phyloP scores from a whole-genome alignment of 2,329 filamentous ascomycete genomes.

The Immersiporthe knoxdaviesiana region DNA sequence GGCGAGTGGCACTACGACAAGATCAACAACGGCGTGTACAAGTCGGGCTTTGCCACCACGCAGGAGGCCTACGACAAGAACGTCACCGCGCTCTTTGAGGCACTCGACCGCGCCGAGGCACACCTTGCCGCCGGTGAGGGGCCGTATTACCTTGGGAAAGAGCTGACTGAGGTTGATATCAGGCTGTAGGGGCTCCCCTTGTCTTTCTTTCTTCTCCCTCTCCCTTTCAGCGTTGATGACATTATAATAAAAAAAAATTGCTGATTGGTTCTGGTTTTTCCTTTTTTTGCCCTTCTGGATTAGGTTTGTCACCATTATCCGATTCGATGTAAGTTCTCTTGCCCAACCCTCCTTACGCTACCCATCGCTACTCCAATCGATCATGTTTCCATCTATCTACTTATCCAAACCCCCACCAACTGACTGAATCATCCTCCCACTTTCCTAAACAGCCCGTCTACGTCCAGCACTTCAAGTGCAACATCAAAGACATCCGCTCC shows the following conservation, averaged over 20 bases:
- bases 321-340: conserved; percentile 63
- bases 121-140: conserved; percentile 60
- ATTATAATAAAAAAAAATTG: too few species aligned
- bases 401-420: neutral
- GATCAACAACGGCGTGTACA: conserved; percentile 75
- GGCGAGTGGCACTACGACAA: conserved; percentile 80
- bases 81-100: conserved; percentile 71
- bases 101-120: conserved; percentile 75
- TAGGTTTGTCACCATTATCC: conserved; percentile 69
- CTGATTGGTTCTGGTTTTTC: neutral
- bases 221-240: neutral
- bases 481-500: conserved; percentile 79
- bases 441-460: conserved; percentile 62
- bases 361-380: too few species aligned
- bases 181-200: conserved; percentile 56
- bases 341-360: too few species aligned
- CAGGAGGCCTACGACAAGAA: conserved; percentile 81
- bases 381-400: too few species aligned
- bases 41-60: conserved; percentile 81
- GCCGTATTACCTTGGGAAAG: conserved; percentile 75
- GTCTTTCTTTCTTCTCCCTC: neutral
- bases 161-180: conserved; percentile 81
- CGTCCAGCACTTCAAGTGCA: conserved; percentile 88
- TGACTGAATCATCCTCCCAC: neutral
- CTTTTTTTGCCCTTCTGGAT: neutral